These are phyloP conservation scores for Xylaria sp. DNA, from an alignment of 2,329 filamentous ascomycete genomes.

Conservation along the genomic window DNA sequence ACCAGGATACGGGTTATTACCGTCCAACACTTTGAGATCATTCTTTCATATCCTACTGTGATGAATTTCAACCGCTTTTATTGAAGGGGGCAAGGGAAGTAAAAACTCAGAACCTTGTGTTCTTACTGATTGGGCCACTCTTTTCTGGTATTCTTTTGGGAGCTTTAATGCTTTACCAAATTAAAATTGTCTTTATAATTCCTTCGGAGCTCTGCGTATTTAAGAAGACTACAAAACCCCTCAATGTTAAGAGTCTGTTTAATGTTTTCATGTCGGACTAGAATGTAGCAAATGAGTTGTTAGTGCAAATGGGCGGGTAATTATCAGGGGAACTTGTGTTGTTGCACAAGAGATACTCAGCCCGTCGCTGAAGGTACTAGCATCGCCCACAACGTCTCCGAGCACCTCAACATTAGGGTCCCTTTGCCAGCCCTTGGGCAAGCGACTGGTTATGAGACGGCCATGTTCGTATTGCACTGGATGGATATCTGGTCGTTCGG, in stretches of 20 bases:
- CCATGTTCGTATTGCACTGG: constrained; percentile 48
- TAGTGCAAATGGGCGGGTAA: constrained; percentile 19
- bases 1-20: too few species aligned
- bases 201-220: too few species aligned
- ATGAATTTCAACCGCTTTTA: too few species aligned
- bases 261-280: constrained; percentile 51
- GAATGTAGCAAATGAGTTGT: neutral
- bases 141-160: too few species aligned
- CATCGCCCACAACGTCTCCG: constrained; percentile 56
- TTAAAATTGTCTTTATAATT: too few species aligned
- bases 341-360: constrained; percentile 62
- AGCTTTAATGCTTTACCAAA: too few species aligned
- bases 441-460: constrained; percentile 46
- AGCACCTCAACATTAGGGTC: constrained; percentile 53
- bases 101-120: too few species aligned
- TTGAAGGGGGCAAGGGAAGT: too few species aligned
- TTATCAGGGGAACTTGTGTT: constrained; percentile 55
- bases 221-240: constrained; percentile 49
- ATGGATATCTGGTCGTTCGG: constrained; percentile 52
- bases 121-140: too few species aligned
- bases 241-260: constrained; percentile 52
- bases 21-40: too few species aligned
- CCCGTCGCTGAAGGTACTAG: constrained; percentile 34
- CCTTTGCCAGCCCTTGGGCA: constrained; percentile 46
- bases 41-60: too few species aligned